Evolutionary conservation across 139 green algal genomes (phyloP).

Genomic region (Coelastrella sp.): DNA sequence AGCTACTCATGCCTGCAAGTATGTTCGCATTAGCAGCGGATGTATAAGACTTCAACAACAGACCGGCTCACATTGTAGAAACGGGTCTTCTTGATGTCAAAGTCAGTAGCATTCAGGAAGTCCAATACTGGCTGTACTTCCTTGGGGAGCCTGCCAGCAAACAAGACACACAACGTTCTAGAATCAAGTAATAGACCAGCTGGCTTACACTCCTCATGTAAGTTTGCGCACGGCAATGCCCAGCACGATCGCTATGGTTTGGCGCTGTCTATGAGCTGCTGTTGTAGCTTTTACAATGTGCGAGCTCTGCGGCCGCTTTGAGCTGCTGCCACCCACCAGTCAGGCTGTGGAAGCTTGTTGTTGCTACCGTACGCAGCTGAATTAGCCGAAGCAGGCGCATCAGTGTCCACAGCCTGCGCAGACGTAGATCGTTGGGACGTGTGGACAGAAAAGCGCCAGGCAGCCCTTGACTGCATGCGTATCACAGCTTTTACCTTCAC

Average conservation of each 20-base stretch:
- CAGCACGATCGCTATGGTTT: neutral
- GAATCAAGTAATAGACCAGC: neutral
- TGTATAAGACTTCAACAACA: too few relatives aligned
- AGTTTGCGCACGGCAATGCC: neutral
- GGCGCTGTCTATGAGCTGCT: neutral
- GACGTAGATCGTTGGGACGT: conserved; percentile 1
- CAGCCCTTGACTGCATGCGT: neutral
- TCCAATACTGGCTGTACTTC: neutral
- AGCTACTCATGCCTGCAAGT: too few relatives aligned
- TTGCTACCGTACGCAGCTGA: conserved; percentile 8
- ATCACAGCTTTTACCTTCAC: neutral
- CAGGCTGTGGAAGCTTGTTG: conserved; percentile 18
- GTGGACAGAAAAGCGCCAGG: neutral
- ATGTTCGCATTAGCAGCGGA: too few relatives aligned
- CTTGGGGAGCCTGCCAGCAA: neutral
- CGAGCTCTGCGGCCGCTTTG: neutral
- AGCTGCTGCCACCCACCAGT: neutral
- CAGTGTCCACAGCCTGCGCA: conserved; percentile 1
- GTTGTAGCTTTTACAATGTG: neutral
- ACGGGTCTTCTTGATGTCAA: conserved; percentile 41
- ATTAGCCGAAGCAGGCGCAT: neutral
- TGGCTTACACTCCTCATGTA: too few relatives aligned
- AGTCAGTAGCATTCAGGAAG: conserved; percentile 40
- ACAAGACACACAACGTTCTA: neutral
- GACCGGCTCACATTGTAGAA: neutral